Conservation (phyloP, 1,284 basidiomycete species). For the Irpex lacteus region DNA sequence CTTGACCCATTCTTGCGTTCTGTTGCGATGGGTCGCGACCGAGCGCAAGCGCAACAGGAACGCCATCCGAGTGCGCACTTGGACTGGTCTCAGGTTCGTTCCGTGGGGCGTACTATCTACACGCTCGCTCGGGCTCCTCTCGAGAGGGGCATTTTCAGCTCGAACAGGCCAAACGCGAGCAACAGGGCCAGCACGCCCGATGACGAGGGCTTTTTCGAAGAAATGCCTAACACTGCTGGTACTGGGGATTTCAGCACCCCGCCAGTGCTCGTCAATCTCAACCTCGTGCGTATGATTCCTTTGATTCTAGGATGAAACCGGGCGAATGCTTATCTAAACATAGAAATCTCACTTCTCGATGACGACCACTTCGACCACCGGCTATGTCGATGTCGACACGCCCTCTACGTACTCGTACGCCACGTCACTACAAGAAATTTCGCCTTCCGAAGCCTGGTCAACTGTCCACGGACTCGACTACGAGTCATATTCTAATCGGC, state of each 20-base stretch:
- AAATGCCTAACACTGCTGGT: conserved; percentile 21
- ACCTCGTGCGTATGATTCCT: conserved; percentile 25
- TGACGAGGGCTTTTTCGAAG: conserved; percentile 29
- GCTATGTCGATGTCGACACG: conserved; percentile 37
- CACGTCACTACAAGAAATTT: conserved; percentile 9
- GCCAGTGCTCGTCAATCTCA: conserved; percentile 31
- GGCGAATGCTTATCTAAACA: not conserved
- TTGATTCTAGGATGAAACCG: conserved; percentile 1
- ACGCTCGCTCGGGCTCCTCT: conserved; percentile 14
- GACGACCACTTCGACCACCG: conserved; percentile 49
- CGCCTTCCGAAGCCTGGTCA: conserved; percentile 14
- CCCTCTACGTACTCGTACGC: conserved; percentile 18
- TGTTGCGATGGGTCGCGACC: conserved; percentile 13
- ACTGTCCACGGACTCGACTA: conserved; percentile 14
- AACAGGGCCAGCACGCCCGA: conserved; percentile 11
- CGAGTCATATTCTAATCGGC: conserved; percentile 19
- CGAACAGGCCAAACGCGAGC: not conserved
- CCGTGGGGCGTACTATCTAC: conserved; percentile 9
- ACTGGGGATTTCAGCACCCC: conserved; percentile 19
- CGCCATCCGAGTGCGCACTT: conserved; percentile 2
- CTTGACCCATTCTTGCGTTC: conserved; percentile 28
- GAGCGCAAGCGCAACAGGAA: not conserved
- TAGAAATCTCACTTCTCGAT: conserved; percentile 50
- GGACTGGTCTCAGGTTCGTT: conserved; percentile 8
- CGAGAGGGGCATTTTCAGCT: conserved; percentile 10